Evolutionary conservation across 2,329 filamentous ascomycete genomes (phyloP), one percentile per base, ranked within the genome.

Genomic region (Chrysosporium keratinophilum): DNA sequence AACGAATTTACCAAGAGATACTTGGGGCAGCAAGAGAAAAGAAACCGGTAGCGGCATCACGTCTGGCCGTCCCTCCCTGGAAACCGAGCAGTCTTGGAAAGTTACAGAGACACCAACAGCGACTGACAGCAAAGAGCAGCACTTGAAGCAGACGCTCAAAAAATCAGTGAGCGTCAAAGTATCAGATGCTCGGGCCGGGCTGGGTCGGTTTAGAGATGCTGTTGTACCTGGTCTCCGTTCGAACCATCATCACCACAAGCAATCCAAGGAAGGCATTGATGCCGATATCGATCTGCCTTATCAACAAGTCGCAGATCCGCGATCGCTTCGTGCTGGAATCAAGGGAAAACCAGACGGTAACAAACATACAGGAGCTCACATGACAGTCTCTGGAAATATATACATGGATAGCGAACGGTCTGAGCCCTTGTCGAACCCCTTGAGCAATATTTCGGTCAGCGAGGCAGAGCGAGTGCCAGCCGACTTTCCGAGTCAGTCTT

Each of bases 191-290:
- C 83, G 85, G 45, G 88, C 85, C 54, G 88, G 89, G 0, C 78
- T 95, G 54, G 87, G 86, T 1, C 83, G 87, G 35, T 89, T 96
- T 66, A 90, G 90, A 64, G 88, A 91, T 64, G 88, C 83, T 2
- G 85, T 95, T 35, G 87, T 69, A 3, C 65, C 66, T 12, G 62
- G 65, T 23, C 63, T 68, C 41, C 70, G 71, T 19, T 70, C 68
- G 19, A 69, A 74, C 60, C 31, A 43, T 11, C 23, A 46, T 33
- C 65, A 70, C 41, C 65, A 68, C 43, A 71, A 67, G 50, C 61
- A 63, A 44, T 61, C 66, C 10, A 69, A 67, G 57, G 70, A 73
- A 5, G 63, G 61, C 6, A 37, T 58, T 1, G 67, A 68, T 23
- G 40, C 68, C 20, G 61, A 63, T 31, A 58, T 59, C 44, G 66